Base-by-base conservation (phyloP, 1,284 basidiomycete species). In the Hemileia vastatrix region DNA sequence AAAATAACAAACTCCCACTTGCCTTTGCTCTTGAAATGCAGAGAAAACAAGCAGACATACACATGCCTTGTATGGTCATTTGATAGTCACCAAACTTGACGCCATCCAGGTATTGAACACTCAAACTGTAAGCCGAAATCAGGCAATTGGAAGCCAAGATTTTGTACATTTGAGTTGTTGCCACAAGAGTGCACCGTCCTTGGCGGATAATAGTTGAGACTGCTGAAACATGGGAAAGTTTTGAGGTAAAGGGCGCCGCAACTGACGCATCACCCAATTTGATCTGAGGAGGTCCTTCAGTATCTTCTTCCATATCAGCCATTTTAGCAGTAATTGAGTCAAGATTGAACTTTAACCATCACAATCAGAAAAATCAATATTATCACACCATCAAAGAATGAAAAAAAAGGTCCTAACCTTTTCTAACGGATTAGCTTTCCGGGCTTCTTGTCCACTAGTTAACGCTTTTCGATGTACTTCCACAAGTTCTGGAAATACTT, bases 111-210 rank as follows among this genome's bases (percentile, higher is more conserved):
- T 96, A 95, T 77, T 94, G 91, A 23, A 96, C 93, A 70, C 88
- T 91, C 66, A 96, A 80, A 76, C 88, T 91, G 79, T 93, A 96
- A 32, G 92, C 92, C 2, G 91, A 94, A 76, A 96, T 96, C 45
- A 96, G 80, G 75, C 92, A 95, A 76, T 96, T 96, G 65, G 95
- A 80, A 1, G 92, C 92, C 43, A 96, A 81, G 69, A 96, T 96
- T 80, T 95, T 95, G 84, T 95, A 96, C 92, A 96, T 96, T 78
- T 96, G 93, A 63, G 93, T 88, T 1, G 92, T 96, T 1, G 92
- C 92, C 48, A 96, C 92, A 13, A 96, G 84, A 0, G 92, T 96
- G 79, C 92, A 95, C 50, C 92, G 87, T 21, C 93, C 92, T 78
- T 96, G 92, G 49, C 92, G 85, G 70, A 96, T 94, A 75, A 96